Evolutionary conservation across 2,329 filamentous ascomycete genomes (phyloP), one percentile per base, ranked within the genome.

Genomic region (Alternaria tenuissima): DNA sequence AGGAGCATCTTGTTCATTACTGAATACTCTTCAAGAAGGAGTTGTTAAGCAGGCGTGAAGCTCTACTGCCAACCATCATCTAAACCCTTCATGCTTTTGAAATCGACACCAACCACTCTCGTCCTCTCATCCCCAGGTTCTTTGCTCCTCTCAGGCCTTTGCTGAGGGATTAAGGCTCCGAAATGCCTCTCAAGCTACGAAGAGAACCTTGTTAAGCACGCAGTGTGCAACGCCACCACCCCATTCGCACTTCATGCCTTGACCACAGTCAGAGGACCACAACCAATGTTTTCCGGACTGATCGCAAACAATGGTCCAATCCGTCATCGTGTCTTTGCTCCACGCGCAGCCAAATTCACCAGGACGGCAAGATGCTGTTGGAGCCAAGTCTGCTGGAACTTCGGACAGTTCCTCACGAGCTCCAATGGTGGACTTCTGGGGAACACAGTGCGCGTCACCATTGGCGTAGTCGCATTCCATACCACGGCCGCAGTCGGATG

Each of bases 291-390:
- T 6, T 28, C 56, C 56, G 18, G 12, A 16, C 32, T 34, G 26
- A n/a, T 54, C 44, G 44, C 57, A 59, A 20, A 34, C 26, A 11
- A 59, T n/a, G 32, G 43, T 26, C 49, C 51, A 54, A 18, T 44
- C 43, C 20, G 52, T 46, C 20, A 12, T 14, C 3, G 41, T 55
- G 22, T 3, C 22, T n/a, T 36, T 24, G 1, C 4, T 34, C 26
- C 30, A 38, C 2, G 38, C 24, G 34, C 56, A 59, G 9, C 12
- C 39, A n/a, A 43, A 59, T 8, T 42, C 7, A 7, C 56, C 56
- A 18, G 56, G 49, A 30, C 20, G 8, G 26, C 56, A 59, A 52
- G 8, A 7, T 24, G 20, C 16, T 18, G 9, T 28, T 30, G 49
- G 20, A 30, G 32, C 32, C 32, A 36, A 16, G 22, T 26, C 34